Percentiles rank a stretch among this genome's conserved stretches.
Conservation (phyloP, 2,329 filamentous ascomycete genomes). For the Hymenoscyphus albidus region DNA sequence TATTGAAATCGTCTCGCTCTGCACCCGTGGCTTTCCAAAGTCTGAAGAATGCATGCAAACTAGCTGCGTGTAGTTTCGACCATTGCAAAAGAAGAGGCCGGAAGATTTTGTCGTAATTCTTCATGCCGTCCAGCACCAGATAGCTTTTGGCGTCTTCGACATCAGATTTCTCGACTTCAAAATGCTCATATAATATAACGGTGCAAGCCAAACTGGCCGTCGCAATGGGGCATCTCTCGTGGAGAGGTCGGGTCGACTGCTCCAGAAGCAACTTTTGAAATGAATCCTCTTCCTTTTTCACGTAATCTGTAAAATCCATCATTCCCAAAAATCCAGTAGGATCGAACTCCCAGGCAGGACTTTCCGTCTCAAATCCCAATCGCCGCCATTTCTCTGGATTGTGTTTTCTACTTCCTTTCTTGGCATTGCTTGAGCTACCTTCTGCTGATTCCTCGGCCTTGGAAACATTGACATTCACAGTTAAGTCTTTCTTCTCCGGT, state of each 20-base stretch:
- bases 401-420: constrained; percentile 66
- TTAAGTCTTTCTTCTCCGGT: constrained; percentile 52
- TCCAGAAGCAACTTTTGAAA: constrained; percentile 92
- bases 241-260: constrained; percentile 68
- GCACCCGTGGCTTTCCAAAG: constrained; percentile 91
- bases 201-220: constrained; percentile 84
- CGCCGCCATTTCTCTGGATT: constrained; percentile 91
- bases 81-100: constrained; percentile 86
- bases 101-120: constrained; percentile 82
- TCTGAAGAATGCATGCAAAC: constrained; percentile 81
- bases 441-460: constrained; percentile 37
- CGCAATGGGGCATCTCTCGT: constrained; percentile 80
- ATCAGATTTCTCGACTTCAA: constrained; percentile 84
- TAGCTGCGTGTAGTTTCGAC: constrained; percentile 83
- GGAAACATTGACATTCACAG: constrained; percentile 11
- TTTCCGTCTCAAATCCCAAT: constrained; percentile 88
- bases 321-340: constrained; percentile 85
- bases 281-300: constrained; percentile 83
- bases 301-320: constrained; percentile 96
- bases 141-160: constrained; percentile 74
- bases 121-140: constrained; percentile 66
- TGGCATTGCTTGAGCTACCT: constrained; percentile 34
- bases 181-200: constrained; percentile 87
- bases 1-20: constrained; percentile 81
- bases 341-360: constrained; percentile 80